phyloP scores from a whole-genome alignment of 305 asterid species.

The Nicotiana rustica region DNA sequence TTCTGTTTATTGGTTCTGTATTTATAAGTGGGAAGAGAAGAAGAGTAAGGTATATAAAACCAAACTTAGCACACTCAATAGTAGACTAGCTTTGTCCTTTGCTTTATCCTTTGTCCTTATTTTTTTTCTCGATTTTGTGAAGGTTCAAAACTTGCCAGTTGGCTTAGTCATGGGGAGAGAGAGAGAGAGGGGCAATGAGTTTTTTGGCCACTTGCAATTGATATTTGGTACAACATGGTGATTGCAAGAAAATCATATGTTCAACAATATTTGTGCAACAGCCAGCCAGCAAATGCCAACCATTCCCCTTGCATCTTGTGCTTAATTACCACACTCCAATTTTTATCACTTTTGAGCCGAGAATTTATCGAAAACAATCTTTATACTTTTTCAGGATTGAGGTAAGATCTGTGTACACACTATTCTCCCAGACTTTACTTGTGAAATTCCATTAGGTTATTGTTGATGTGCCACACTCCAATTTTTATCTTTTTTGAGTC shows the following conservation, averaged over 20 bases:
- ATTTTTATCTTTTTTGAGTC: too few species aligned
- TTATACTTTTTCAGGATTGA: too few species aligned
- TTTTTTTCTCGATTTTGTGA: slow-evolving; percentile 46
- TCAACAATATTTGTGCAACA: slow-evolving; percentile 36
- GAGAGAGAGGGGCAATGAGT: not conserved
- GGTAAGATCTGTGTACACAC: too few species aligned
- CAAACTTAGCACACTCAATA: slow-evolving; percentile 56
- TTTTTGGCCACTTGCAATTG: slow-evolving; percentile 38
- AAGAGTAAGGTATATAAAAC: slow-evolving; percentile 42
- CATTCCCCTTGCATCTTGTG: slow-evolving; percentile 16
- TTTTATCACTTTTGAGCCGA: not conserved
- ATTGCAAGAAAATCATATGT: slow-evolving; percentile 28
- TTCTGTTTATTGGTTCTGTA: slow-evolving; percentile 39
- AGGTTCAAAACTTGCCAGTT: slow-evolving; percentile 56
- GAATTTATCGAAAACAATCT: too few species aligned
- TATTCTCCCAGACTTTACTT: too few species aligned
- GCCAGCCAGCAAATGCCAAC: slow-evolving; percentile 37
- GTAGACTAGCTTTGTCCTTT: slow-evolving; percentile 73
- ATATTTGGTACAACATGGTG: slow-evolving; percentile 32
- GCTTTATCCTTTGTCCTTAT: slow-evolving; percentile 51
- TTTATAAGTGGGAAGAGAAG: slow-evolving; percentile 52
- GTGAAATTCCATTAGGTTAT: too few species aligned
- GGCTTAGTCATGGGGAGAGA: slow-evolving; percentile 40
- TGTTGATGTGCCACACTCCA: too few species aligned
- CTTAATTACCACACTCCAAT: slow-evolving; percentile 3